A percentile compares a stretch with the other conserved stretches of the same genome.
phyloP scores from a whole-genome alignment of 176 grass and related monocot species.

The Oryza brachyantha region DNA sequence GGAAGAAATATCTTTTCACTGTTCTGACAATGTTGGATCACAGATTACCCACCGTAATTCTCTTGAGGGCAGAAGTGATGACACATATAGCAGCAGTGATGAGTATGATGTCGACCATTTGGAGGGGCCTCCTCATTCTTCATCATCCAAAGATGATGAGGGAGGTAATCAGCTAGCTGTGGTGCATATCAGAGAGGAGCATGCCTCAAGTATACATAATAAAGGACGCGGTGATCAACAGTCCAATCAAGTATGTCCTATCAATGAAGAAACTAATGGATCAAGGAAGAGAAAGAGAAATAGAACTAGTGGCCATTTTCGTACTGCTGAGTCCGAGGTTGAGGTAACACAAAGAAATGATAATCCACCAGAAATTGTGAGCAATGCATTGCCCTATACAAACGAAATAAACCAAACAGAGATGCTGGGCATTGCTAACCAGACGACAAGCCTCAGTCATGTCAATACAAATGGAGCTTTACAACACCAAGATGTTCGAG shows the following conservation, averaged over 20 bases:
- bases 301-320: background rate
- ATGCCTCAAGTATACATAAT: background rate
- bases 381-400: constrained; percentile 31
- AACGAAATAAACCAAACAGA: constrained; percentile 24
- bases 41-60: constrained; percentile 27
- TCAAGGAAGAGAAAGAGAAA: constrained; percentile 13
- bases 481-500: constrained; percentile 30
- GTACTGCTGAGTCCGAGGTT: constrained; percentile 29
- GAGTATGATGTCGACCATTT: constrained; percentile 65
- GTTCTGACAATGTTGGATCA: constrained; percentile 33
- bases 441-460: constrained; percentile 17
- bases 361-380: constrained; percentile 9
- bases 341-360: constrained; percentile 34
- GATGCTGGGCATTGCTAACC: constrained; percentile 14
- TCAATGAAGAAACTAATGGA: constrained; percentile 18
- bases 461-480: constrained; percentile 10
- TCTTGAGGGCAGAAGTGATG: constrained; percentile 40
- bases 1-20: constrained; percentile 50
- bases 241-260: constrained; percentile 18
- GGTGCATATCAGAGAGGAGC: constrained; percentile 26
- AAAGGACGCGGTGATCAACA: background rate
- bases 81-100: constrained; percentile 49
- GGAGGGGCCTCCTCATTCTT: constrained; percentile 46
- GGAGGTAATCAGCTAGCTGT: constrained; percentile 25
- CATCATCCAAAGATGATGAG: constrained; percentile 54